Evolutionary conservation across 208 protist species (phyloP).

Genomic region (Ichthyophonus hoferi): DNA sequence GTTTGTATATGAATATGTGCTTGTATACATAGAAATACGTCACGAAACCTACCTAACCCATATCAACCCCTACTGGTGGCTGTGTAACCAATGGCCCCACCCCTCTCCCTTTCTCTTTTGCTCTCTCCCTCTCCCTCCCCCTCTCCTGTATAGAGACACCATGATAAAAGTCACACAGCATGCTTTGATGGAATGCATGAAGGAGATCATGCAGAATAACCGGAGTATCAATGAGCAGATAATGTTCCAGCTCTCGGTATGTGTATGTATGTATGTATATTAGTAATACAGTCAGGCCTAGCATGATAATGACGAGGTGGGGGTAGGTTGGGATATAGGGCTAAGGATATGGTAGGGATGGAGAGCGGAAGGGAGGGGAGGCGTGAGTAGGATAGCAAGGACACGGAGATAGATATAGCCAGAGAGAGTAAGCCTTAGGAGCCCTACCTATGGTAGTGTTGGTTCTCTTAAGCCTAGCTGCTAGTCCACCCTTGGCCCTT

Average conservation of each 20-base stretch:
- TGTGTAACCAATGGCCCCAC: too few species aligned
- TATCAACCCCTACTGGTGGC: too few species aligned
- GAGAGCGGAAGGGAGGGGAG: background rate
- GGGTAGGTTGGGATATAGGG: background rate
- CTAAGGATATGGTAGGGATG: background rate
- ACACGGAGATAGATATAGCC: background rate
- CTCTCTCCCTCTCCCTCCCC: too few species aligned
- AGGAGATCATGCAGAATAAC: background rate
- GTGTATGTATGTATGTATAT: background rate
- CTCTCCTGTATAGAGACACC: background rate
- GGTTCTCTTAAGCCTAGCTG: too few species aligned
- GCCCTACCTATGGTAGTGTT: too few species aligned
- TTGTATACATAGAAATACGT: too few species aligned
- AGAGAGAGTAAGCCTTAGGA: background rate
- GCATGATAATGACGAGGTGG: background rate
- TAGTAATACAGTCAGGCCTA: background rate
- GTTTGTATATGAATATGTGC: too few species aligned
- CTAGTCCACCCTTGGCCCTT: too few species aligned
- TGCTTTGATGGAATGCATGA: constrained; percentile 2
- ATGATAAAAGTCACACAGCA: constrained; percentile 28
- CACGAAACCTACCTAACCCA: too few species aligned
- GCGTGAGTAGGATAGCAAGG: background rate
- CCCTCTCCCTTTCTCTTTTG: too few species aligned
- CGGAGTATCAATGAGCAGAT: background rate
- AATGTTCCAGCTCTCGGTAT: background rate